phyloP scores from a whole-genome alignment of 2,329 filamentous ascomycete species.

The Xylariaceae sp. region DNA sequence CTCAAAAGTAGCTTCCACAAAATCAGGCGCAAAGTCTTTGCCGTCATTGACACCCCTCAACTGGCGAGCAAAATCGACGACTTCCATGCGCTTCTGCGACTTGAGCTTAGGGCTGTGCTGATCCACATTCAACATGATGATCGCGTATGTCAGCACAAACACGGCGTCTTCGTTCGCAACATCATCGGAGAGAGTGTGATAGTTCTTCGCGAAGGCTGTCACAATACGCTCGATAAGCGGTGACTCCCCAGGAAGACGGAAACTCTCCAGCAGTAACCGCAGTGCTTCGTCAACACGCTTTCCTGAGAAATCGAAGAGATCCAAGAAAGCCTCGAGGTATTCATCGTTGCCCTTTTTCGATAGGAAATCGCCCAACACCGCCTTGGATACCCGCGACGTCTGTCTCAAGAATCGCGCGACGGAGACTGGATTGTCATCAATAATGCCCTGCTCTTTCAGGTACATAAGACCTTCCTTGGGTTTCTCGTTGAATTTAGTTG shows the following conservation, averaged over 20 bases:
- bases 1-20: conserved; percentile 81
- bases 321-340: conserved; percentile 80
- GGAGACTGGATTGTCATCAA: conserved; percentile 70
- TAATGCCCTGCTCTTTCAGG: conserved; percentile 80
- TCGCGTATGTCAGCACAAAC: conserved; percentile 89
- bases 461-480: conserved; percentile 86
- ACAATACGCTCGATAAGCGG: conserved; percentile 91
- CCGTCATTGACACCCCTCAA: conserved; percentile 85
- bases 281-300: conserved; percentile 89
- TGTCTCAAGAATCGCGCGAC: conserved; percentile 86
- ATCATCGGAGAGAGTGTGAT: conserved; percentile 67
- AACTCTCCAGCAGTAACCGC: conserved; percentile 80
- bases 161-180: conserved; percentile 83
- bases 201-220: conserved; percentile 80
- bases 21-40: conserved; percentile 78
- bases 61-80: conserved; percentile 79
- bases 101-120: conserved; percentile 92
- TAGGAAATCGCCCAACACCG: conserved; percentile 83
- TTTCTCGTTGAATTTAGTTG: conserved; percentile 90
- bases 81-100: conserved; percentile 74
- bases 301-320: conserved; percentile 80
- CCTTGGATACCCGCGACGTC: conserved; percentile 85
- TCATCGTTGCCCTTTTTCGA: conserved; percentile 85
- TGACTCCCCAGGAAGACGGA: conserved; percentile 90
- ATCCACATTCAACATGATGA: conserved; percentile 97